Base-by-base conservation (phyloP, 2,329 filamentous ascomycete genomes). In the Coccinonectria pachysandricola region DNA sequence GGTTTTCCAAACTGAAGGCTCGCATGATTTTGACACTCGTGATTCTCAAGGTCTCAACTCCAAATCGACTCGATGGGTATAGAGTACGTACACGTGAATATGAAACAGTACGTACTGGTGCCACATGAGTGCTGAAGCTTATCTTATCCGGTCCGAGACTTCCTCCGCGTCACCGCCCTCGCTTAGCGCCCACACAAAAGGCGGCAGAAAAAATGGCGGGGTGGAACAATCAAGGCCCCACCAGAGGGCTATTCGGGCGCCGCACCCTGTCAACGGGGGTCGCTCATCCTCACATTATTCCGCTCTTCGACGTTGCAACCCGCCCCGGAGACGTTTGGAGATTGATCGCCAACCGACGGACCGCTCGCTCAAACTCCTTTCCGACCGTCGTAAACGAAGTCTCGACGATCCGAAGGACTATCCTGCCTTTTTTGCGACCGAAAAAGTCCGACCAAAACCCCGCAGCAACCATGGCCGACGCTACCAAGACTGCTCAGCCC, bases 401-500 rank as follows among this genome's bases (percentile, higher is more conserved):
- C n/a, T n/a, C n/a, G n/a, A n/a, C n/a, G n/a, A 19, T 7, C 17
- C 17, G 17, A n/a, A 19, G 7, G 17, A 19, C 17, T 7, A 19
- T 19, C 17, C n/a, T n/a, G 17, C 7, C 7, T n/a, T 7, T n/a
- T n/a, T n/a, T n/a, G 20, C 20, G 20, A 21, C 20, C 25, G 25
- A 21, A n/a, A n/a, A 25, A 8, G 10, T 14, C 12, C 33, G 25
- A 42, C n/a, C n/a, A n/a, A n/a, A n/a, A n/a, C n/a, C n/a, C n/a
- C n/a, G n/a, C n/a, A n/a, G n/a, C n/a, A n/a, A n/a, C n/a, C n/a
- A 46, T 46, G 42, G 41, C 43, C 32, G 40, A 41, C 43, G 34
- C 54, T 40, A 59, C 53, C 42, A 52, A 52, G 53, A 54, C 58
- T 52, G 55, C 57, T 51, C 64, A 65, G 52, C 68, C 68, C 31